Conservation (phyloP, 768 basidiomycete species). For the Collybiopsis luxurians region DNA sequence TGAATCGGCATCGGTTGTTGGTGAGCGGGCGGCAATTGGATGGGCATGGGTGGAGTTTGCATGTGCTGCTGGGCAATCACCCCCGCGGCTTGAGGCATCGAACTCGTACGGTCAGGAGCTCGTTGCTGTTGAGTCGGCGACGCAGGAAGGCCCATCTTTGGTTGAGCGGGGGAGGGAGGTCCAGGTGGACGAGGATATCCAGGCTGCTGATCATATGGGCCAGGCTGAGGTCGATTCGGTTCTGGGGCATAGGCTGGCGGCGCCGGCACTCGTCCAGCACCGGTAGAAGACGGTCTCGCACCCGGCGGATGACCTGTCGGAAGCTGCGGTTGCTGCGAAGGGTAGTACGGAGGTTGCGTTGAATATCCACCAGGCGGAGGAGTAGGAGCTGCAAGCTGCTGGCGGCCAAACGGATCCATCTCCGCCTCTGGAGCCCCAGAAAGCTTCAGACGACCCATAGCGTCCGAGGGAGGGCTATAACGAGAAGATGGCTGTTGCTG, state of each 20-base stretch:
- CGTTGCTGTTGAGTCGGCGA: conserved; percentile 13
- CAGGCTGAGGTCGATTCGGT: conserved; percentile 22
- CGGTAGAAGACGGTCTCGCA: conserved; percentile 35
- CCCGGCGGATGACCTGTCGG: conserved; percentile 20
- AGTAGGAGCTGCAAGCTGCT: conserved; percentile 25
- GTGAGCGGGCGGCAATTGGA: conserved; percentile 9
- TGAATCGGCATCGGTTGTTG: conserved; percentile 21
- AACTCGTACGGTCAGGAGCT: conserved; percentile 7
- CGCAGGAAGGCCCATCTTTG: conserved; percentile 18
- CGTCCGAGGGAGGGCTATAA: conserved; percentile 28
- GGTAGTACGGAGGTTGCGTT: conserved; percentile 38
- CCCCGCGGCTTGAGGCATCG: too few relatives aligned
- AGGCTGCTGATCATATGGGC: conserved; percentile 28
- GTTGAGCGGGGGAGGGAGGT: conserved; percentile 14
- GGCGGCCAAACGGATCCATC: conserved; percentile 36
- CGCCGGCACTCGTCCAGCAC: conserved; percentile 35
- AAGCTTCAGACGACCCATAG: conserved; percentile 49
- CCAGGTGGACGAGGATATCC: conserved; percentile 16
- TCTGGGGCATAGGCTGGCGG: conserved; percentile 47
- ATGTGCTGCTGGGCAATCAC: neutral
- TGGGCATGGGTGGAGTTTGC: neutral
- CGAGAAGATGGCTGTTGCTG: conserved; percentile 28
- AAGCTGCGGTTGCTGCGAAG: conserved; percentile 26
- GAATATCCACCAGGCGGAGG: conserved; percentile 36
- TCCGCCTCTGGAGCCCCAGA: conserved; percentile 32